Evolutionary conservation across 2,329 filamentous ascomycete genomes (phyloP).

Genomic region (Pyrenophora seminiperda): DNA sequence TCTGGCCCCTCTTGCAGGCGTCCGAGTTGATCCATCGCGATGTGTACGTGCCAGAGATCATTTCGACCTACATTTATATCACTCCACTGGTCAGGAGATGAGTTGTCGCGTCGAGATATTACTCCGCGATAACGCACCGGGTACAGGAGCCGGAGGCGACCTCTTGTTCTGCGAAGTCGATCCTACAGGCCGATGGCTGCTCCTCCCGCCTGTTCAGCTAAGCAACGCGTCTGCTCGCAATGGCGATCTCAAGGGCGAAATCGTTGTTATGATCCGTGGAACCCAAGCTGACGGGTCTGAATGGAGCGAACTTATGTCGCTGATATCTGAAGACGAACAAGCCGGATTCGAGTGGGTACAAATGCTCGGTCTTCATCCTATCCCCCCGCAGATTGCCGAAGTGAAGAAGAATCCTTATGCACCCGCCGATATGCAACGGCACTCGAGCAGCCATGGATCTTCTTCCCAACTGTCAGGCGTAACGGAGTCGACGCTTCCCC

Average conservation of each 20-base stretch:
- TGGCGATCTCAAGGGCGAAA: slow-evolving; percentile 71
- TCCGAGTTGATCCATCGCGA: slow-evolving; percentile 74
- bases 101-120: slow-evolving; percentile 89
- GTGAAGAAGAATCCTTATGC: slow-evolving; percentile 59
- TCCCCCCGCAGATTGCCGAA: slow-evolving; percentile 62
- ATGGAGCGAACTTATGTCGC: slow-evolving; percentile 85
- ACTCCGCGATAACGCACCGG: slow-evolving; percentile 77
- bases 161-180: slow-evolving; percentile 93
- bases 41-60: slow-evolving; percentile 89
- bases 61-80: slow-evolving; percentile 82
- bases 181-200: slow-evolving; percentile 74
- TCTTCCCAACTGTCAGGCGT: slow-evolving; percentile 53
- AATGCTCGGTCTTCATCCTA: slow-evolving; percentile 72
- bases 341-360: slow-evolving; percentile 85
- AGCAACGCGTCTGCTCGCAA: slow-evolving; percentile 77
- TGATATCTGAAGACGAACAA: slow-evolving; percentile 76
- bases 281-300: slow-evolving; percentile 63
- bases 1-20: slow-evolving; percentile 70
- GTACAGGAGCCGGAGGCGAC: slow-evolving; percentile 73
- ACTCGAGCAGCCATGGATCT: slow-evolving; percentile 60
- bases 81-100: slow-evolving; percentile 88
- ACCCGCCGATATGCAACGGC: slow-evolving; percentile 48
- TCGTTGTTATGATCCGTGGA: slow-evolving; percentile 87
- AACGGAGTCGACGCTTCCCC: slow-evolving; percentile 41
- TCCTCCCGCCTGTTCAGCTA: slow-evolving; percentile 86